A percentile compares a stretch with the other conserved stretches of the same genome.
These are phyloP conservation scores for Cladophialophora carrionii DNA, from an alignment of 2,329 filamentous ascomycete species.

Conservation along the genomic window DNA sequence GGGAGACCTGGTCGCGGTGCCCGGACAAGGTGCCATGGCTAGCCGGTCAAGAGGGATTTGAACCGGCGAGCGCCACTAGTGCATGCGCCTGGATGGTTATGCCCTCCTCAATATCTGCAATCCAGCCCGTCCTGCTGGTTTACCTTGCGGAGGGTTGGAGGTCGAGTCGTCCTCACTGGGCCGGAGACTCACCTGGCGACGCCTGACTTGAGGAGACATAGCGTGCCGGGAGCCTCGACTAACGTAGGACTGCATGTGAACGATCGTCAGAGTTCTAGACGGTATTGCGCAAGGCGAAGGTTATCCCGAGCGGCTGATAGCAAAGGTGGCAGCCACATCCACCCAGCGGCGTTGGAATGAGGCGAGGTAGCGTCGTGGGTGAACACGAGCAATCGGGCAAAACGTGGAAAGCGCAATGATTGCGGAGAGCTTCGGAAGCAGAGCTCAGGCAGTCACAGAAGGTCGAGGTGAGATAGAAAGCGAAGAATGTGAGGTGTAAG, in stretches of 20 bases:
- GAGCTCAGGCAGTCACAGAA: neutral
- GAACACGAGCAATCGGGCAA: slow-evolving; percentile 2
- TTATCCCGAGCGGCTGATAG: slow-evolving; percentile 13
- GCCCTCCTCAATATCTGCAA: neutral
- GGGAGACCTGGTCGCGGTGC: slow-evolving; percentile 8
- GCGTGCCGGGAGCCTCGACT: slow-evolving; percentile 1
- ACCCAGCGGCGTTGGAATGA: slow-evolving; percentile 15
- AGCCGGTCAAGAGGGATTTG: slow-evolving; percentile 15
- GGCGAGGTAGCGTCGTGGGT: neutral
- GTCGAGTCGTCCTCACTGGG: neutral
- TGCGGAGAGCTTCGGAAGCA: slow-evolving; percentile 3
- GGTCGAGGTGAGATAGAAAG: slow-evolving; percentile 11
- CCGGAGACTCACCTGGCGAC: slow-evolving; percentile 10
- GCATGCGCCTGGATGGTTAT: slow-evolving; percentile 4
- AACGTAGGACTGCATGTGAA: neutral
- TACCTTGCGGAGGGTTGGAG: neutral
- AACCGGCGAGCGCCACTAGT: slow-evolving; percentile 14
- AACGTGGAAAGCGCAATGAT: slow-evolving; percentile 3
- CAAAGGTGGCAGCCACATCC: neutral
- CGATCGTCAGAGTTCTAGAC: slow-evolving; percentile 4
- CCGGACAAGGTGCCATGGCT: slow-evolving; percentile 2
- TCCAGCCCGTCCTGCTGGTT: neutral
- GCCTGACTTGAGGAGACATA: neutral
- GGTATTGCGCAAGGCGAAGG: slow-evolving; percentile 11
- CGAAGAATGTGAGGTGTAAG: slow-evolving; percentile 9